Evolutionary conservation across 345 rosid genomes (phyloP).

Genomic region (Kernera saxatilis): DNA sequence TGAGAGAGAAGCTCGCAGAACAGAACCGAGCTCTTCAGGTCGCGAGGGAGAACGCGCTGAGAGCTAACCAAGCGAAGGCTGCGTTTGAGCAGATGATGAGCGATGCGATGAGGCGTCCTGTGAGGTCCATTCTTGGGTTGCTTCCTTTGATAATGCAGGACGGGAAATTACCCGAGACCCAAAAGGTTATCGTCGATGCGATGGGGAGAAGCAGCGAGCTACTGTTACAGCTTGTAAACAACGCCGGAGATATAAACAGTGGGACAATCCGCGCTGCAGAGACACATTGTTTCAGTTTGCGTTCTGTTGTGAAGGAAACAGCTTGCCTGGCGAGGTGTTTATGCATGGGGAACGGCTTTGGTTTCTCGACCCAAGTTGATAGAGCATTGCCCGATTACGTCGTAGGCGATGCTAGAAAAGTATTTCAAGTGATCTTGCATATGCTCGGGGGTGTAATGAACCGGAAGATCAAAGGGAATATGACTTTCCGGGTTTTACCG

Average conservation of each 20-base stretch:
- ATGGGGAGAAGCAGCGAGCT: constrained; percentile 69
- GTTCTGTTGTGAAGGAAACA: constrained; percentile 60
- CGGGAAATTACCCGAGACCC: constrained; percentile 43
- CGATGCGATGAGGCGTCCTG: constrained; percentile 77
- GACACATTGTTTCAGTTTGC: constrained; percentile 43
- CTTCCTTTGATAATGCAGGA: constrained; percentile 64
- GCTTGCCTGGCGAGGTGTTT: constrained; percentile 79
- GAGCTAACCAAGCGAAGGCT: constrained; percentile 76
- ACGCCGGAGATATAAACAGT: constrained; percentile 59
- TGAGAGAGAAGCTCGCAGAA: constrained; percentile 78
- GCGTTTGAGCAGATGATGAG: constrained; percentile 84
- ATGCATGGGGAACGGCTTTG: constrained; percentile 57
- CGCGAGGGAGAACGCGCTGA: constrained; percentile 63
- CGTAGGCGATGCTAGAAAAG: constrained; percentile 68
- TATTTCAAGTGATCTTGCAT: constrained; percentile 77
- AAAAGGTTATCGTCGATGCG: constrained; percentile 54
- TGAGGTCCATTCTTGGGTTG: constrained; percentile 64
- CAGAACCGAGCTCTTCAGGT: constrained; percentile 73
- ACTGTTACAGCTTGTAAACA: constrained; percentile 61
- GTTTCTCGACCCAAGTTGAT: constrained; percentile 61
- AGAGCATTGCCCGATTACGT: constrained; percentile 65
- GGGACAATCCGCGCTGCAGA: constrained; percentile 47
- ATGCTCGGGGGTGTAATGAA: constrained; percentile 66
- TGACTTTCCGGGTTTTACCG: constrained; percentile 38
- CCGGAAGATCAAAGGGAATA: constrained; percentile 38